Evolutionary conservation across 768 basidiomycete genomes (phyloP).

Genomic region (Boletus huronensis): DNA sequence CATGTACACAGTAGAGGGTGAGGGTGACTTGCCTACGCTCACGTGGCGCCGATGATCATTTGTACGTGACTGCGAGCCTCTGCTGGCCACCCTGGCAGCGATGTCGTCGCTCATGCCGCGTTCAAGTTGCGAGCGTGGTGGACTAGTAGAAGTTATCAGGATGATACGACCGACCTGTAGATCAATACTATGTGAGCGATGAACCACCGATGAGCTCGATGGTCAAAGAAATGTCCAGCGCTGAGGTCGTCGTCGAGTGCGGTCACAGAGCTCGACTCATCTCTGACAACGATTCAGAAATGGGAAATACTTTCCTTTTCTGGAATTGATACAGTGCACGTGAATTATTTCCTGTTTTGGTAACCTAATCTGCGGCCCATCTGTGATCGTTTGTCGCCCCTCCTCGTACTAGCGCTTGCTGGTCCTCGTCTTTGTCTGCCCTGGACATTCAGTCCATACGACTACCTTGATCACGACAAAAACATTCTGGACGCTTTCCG

Average conservation of each 20-base stretch:
- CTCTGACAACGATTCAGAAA: background rate
- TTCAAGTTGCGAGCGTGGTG: conserved; percentile 3
- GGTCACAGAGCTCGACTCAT: background rate
- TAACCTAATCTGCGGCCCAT: background rate
- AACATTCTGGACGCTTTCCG: conserved; percentile 11
- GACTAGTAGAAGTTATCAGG: conserved; percentile 13
- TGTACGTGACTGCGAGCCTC: conserved; percentile 8
- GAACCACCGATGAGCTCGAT: background rate
- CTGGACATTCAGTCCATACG: background rate
- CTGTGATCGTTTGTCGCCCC: background rate
- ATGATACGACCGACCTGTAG: background rate
- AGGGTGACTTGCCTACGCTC: conserved; percentile 15
- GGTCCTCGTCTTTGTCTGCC: background rate
- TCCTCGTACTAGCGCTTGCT: background rate
- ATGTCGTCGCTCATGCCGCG: conserved; percentile 13
- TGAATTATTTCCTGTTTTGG: conserved; percentile 8
- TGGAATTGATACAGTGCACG: background rate
- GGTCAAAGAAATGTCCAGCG: background rate
- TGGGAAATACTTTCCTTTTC: conserved; percentile 15
- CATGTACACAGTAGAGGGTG: conserved; percentile 42
- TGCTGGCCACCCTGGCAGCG: conserved; percentile 4
- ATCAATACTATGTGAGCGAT: background rate
- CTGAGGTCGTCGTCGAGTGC: conserved; percentile 4
- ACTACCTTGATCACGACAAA: background rate
- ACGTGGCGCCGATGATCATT: conserved; percentile 16